Conservation (phyloP, 768 basidiomycete genomes). For the Pisolithus microcarpus region DNA sequence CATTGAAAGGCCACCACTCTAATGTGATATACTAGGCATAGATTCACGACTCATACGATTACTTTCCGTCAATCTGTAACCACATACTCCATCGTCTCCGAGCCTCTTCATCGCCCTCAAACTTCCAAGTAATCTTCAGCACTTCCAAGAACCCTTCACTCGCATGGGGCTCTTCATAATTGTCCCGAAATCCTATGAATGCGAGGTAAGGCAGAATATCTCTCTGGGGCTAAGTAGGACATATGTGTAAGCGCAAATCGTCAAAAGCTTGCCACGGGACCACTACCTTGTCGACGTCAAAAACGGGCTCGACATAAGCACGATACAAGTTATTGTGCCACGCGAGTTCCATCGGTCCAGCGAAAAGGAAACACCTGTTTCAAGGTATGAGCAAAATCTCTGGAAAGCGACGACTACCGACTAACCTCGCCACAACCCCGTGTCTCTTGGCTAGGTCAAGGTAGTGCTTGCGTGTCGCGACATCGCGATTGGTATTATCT, state of each 20-base stretch:
- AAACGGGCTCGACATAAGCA: constrained; percentile 52
- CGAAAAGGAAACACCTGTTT: constrained; percentile 66
- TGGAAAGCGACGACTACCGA: constrained; percentile 1
- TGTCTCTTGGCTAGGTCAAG: constrained; percentile 55
- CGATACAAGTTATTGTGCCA: constrained; percentile 94
- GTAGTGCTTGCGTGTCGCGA: constrained; percentile 61
- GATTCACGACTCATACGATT: constrained; percentile 6
- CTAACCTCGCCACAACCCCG: constrained; percentile 50
- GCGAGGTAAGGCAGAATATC: constrained; percentile 53
- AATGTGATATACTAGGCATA: neutral
- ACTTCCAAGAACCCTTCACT: constrained; percentile 77
- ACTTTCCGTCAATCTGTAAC: constrained; percentile 75
- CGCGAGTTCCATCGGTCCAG: constrained; percentile 70
- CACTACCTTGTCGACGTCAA: constrained; percentile 14
- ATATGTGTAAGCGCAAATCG: neutral
- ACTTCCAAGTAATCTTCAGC: constrained; percentile 71
- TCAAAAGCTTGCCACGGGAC: neutral
- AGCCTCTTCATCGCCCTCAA: constrained; percentile 70
- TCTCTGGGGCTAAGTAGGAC: constrained; percentile 35
- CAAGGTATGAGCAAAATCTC: neutral
- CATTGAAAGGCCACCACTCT: constrained; percentile 8
- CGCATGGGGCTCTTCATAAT: constrained; percentile 57
- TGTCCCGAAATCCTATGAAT: constrained; percentile 49
- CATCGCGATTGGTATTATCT: constrained; percentile 93
- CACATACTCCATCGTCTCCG: constrained; percentile 73